Conservation (phyloP, 163 green algal genomes). For the Scenedesmus sp. region DNA sequence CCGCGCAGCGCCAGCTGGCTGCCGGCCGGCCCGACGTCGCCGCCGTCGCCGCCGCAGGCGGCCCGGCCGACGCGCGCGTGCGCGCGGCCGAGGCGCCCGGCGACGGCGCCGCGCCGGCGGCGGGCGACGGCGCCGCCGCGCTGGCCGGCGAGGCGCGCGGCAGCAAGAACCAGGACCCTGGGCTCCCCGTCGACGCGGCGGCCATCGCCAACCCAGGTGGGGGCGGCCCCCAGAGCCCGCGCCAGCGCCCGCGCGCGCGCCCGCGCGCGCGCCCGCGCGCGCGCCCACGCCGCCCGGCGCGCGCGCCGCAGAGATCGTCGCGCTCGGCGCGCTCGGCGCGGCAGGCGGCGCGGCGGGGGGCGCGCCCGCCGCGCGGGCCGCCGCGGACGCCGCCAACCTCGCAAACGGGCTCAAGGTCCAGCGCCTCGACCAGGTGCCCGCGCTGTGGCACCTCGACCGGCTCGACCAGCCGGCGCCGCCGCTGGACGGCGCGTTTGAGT, state of each 20-base stretch:
- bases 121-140: background rate
- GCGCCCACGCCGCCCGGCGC: too few relatives aligned
- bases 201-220: constrained; percentile 19
- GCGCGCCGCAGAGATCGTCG: constrained; percentile 28
- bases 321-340: background rate
- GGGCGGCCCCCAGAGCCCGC: too few relatives aligned
- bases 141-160: background rate
- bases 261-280: too few relatives aligned
- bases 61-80: too few relatives aligned
- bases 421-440: constrained; percentile 41
- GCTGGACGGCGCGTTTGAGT: constrained; percentile 56
- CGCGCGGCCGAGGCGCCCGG: too few relatives aligned
- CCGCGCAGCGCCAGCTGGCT: constrained; percentile 27
- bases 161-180: constrained; percentile 38
- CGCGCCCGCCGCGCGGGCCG: background rate
- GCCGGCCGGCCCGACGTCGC: too few relatives aligned
- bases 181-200: constrained; percentile 7
- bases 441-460: constrained; percentile 79
- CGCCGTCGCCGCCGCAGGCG: background rate
- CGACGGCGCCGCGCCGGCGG: too few relatives aligned
- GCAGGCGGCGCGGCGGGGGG: constrained; percentile 3
- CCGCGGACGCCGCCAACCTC: constrained; percentile 1
- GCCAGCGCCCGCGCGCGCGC: too few relatives aligned
- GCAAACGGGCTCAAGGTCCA: constrained; percentile 48
- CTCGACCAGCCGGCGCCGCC: constrained; percentile 68